Percentiles rank a stretch among this genome's conserved stretches.
These are phyloP conservation scores for Nicotiana attenuata DNA, from an alignment of 257 asterid species.

Conservation along the genomic window DNA sequence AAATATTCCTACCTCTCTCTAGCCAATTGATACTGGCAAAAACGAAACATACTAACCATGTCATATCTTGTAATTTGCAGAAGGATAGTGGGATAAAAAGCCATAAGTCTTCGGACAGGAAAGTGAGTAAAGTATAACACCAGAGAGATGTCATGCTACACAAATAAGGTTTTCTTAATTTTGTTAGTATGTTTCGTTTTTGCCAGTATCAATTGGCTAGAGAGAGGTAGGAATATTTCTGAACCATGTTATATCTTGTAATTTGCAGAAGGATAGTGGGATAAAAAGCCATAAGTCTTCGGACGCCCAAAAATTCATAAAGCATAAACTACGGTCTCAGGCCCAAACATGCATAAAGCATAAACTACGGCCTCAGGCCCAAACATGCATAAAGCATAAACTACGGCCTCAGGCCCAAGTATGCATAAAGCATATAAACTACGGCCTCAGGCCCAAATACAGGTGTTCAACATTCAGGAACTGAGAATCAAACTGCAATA, in stretches of 20 bases:
- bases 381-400: too few relatives aligned
- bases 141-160: constrained; percentile 16
- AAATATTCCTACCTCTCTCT: not conserved
- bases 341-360: too few relatives aligned
- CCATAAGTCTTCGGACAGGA: constrained; percentile 24
- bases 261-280: constrained; percentile 38
- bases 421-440: too few relatives aligned
- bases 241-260: not conserved
- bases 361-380: too few relatives aligned
- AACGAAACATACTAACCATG: not conserved
- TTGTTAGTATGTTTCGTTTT: not conserved
- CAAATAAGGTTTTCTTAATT: not conserved
- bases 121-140: constrained; percentile 30
- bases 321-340: too few relatives aligned
- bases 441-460: too few relatives aligned
- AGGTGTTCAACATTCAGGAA: too few relatives aligned
- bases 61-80: constrained; percentile 28
- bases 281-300: constrained; percentile 17
- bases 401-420: too few relatives aligned
- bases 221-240: not conserved
- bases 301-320: too few relatives aligned
- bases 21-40: not conserved
- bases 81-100: constrained; percentile 19
- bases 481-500: too few relatives aligned
- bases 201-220: constrained; percentile 1